Evolutionary conservation across 2,329 filamentous ascomycete species (phyloP).

Genomic region (Aspergillus luchuensis): DNA sequence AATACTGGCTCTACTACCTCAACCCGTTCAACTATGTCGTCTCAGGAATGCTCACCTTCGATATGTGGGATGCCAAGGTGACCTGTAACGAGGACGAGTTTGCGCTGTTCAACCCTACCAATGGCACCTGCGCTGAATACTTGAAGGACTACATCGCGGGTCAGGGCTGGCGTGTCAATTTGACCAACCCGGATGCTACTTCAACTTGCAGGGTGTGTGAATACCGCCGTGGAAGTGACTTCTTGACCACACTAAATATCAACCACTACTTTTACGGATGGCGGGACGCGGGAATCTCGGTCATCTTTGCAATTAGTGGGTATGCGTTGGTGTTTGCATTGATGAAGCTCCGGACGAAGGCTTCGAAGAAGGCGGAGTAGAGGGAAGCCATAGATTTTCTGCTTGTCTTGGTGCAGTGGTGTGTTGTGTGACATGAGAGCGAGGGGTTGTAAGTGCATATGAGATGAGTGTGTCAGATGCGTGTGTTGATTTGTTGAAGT

Average conservation of each 20-base stretch:
- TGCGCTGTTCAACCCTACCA: slow-evolving; percentile 46
- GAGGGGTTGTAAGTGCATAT: no score
- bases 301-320: slow-evolving; percentile 57
- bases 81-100: slow-evolving; percentile 54
- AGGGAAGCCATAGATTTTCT: background rate
- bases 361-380: slow-evolving; percentile 40
- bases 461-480: background rate
- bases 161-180: slow-evolving; percentile 51
- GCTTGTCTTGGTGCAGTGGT: no score
- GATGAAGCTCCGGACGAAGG: slow-evolving; percentile 44
- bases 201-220: slow-evolving; percentile 62
- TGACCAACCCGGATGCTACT: slow-evolving; percentile 63
- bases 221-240: slow-evolving; percentile 61
- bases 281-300: slow-evolving; percentile 64
- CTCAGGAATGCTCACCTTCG: slow-evolving; percentile 57
- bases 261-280: slow-evolving; percentile 65
- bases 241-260: slow-evolving; percentile 61
- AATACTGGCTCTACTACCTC: slow-evolving; percentile 64
- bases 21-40: slow-evolving; percentile 66
- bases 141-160: slow-evolving; percentile 53
- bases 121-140: slow-evolving; percentile 60
- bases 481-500: background rate
- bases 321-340: slow-evolving; percentile 53
- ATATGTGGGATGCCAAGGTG: slow-evolving; percentile 51
- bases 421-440: no score